Evolutionary conservation across 306 rosid species (phyloP), one percentile per base, ranked within the genome.

Genomic region (Sicyos baderoa): DNA sequence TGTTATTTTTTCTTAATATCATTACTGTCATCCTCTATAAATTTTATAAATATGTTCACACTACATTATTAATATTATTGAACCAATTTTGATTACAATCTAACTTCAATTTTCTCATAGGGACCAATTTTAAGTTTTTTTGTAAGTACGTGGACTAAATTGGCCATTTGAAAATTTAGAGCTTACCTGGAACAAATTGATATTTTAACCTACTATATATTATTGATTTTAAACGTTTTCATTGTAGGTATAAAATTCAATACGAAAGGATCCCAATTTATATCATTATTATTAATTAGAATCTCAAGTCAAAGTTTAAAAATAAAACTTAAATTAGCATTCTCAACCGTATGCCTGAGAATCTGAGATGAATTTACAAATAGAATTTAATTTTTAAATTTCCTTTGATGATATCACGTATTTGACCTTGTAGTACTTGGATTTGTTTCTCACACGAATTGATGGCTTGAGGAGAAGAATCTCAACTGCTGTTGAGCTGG

Each of bases 381-480:
- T 29, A 52, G 59, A 68, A 68, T 16, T 7, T 25, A n/a, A 35
- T 27, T 51, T 53, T n/a, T 0, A 59, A 23, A 42, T 37, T 62
- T 4, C 35, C 42, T 44, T 65, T 45, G 71, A 45, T 47, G 12
- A 66, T 21, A 15, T 66, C 49, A 40, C 55, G 16, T 47, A 22
- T 9, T 52, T 80, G 58, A 61, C 49, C 57, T 75, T 77, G 79
- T 86, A 89, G 98, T 88, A 88, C 78, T 82, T 83, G 82, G 96
- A 89, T 77, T 80, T 93, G 79, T 89, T 84, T 80, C 90, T 89
- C 72, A 93, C 97, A 42, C 89, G 96, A 68, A 78, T 82, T 65
- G 99, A 93, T 81, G 86, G 99, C 77, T 79, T 93, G 81, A 87
- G 99, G 80, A 86, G 98, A 76, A 89, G 91, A 82, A 79, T 92